Conservation (phyloP, 2,329 filamentous ascomycete genomes). For the Trichoderma oligosporum region DNA sequence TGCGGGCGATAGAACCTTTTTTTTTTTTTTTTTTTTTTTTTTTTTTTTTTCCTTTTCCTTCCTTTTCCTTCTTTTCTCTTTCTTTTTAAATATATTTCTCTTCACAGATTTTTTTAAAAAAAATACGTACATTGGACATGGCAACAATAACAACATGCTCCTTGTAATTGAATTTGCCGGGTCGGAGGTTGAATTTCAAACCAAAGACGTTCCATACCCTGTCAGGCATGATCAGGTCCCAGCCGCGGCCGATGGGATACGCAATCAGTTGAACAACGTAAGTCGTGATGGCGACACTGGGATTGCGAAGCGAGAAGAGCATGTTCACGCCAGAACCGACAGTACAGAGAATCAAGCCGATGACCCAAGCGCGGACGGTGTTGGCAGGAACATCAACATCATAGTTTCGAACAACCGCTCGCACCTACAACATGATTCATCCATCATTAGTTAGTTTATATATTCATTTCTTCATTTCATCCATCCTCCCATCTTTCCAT, state of each 20-base stretch:
- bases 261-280: conserved; percentile 61
- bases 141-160: conserved; percentile 60
- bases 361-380: conserved; percentile 61
- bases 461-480: too few species aligned
- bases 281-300: conserved; percentile 56
- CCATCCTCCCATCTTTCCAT: too few species aligned
- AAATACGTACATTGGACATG: conserved; percentile 58
- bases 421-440: conserved; percentile 44
- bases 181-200: conserved; percentile 52
- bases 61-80: too few species aligned
- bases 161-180: conserved; percentile 59
- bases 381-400: conserved; percentile 63
- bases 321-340: conserved; percentile 60
- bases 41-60: too few species aligned
- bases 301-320: conserved; percentile 58
- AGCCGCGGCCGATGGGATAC: conserved; percentile 54
- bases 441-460: background rate
- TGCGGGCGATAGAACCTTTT: too few species aligned
- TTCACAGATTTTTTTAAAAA: too few species aligned
- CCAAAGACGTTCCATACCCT: conserved; percentile 50
- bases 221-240: conserved; percentile 54
- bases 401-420: conserved; percentile 61
- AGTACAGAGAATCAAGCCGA: conserved; percentile 58
- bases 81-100: too few species aligned
- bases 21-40: too few species aligned